These are phyloP conservation scores for Fusarium sp. DNA, from an alignment of 2,329 filamentous ascomycete genomes.

Conservation along the genomic window DNA sequence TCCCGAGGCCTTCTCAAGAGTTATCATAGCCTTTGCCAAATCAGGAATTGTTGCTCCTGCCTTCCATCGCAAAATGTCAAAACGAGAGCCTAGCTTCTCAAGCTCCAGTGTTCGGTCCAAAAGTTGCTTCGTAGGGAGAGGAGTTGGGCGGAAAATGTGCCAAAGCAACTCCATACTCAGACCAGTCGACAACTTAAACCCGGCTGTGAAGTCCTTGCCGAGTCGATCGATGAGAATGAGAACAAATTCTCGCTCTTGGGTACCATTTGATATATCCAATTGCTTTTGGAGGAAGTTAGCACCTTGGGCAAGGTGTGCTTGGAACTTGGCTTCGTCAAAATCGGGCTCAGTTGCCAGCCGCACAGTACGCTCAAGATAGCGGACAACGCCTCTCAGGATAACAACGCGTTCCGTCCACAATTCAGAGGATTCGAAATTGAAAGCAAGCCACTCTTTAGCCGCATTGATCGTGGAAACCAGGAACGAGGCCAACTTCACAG, in stretches of 20 bases:
- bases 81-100: constrained; percentile 67
- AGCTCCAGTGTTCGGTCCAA: constrained; percentile 63
- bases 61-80: constrained; percentile 72
- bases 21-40: constrained; percentile 64
- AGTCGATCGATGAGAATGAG: constrained; percentile 56
- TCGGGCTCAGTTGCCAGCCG: constrained; percentile 55
- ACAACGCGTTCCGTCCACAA: constrained; percentile 51
- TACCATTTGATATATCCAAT: constrained; percentile 39
- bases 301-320: constrained; percentile 69
- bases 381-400: constrained; percentile 56
- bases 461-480: constrained; percentile 57
- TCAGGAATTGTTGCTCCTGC: constrained; percentile 63
- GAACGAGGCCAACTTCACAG: constrained; percentile 65
- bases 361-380: constrained; percentile 68
- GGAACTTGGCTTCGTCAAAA: constrained; percentile 73
- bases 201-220: constrained; percentile 70
- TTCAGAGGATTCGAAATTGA: constrained; percentile 44
- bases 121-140: constrained; percentile 60
- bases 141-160: constrained; percentile 75
- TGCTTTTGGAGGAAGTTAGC: constrained; percentile 56
- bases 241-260: constrained; percentile 54
- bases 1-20: constrained; percentile 67
- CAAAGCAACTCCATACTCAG: constrained; percentile 84
- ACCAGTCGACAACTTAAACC: constrained; percentile 79
- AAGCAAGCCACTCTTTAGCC: constrained; percentile 58